Evolutionary conservation across 495 filamentous ascomycete species (phyloP).

Genomic region (Choiromyces venosus): DNA sequence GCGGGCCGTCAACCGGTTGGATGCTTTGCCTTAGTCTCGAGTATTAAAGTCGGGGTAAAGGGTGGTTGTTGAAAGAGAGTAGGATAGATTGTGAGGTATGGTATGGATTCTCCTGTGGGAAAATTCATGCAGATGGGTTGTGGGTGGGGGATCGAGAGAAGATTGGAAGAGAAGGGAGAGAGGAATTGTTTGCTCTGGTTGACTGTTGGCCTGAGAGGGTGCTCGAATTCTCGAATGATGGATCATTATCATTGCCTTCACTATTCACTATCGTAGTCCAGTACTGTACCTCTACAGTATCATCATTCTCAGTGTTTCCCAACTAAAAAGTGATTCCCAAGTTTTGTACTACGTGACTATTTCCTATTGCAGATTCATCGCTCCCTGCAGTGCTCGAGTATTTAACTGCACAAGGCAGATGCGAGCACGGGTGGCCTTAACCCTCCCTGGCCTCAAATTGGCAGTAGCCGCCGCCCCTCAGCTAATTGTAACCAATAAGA

Average conservation of each 20-base stretch:
- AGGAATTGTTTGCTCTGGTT: background rate
- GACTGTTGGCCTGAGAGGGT: background rate
- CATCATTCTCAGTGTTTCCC: background rate
- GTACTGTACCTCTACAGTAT: background rate
- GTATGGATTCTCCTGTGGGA: background rate
- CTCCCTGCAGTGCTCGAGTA: background rate
- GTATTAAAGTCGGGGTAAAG: background rate
- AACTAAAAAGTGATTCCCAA: background rate
- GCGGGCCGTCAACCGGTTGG: background rate
- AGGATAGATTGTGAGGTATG: background rate
- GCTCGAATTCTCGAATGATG: background rate
- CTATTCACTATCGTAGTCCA: background rate
- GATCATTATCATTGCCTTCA: background rate
- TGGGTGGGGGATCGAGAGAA: background rate
- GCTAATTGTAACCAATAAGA: background rate
- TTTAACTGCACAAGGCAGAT: constrained; percentile 1
- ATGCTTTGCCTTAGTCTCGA: background rate
- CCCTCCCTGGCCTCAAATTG: background rate
- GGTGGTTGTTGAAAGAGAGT: background rate
- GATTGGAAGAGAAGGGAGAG: background rate
- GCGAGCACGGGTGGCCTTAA: constrained; percentile 3
- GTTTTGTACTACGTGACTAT: background rate
- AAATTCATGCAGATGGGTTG: background rate
- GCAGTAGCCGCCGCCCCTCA: background rate
- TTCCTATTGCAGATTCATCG: background rate